Percentiles rank a stretch among this genome's conserved stretches.
phyloP scores from a whole-genome alignment of 2,329 filamentous ascomycete genomes.

The Fusarium piperis region DNA sequence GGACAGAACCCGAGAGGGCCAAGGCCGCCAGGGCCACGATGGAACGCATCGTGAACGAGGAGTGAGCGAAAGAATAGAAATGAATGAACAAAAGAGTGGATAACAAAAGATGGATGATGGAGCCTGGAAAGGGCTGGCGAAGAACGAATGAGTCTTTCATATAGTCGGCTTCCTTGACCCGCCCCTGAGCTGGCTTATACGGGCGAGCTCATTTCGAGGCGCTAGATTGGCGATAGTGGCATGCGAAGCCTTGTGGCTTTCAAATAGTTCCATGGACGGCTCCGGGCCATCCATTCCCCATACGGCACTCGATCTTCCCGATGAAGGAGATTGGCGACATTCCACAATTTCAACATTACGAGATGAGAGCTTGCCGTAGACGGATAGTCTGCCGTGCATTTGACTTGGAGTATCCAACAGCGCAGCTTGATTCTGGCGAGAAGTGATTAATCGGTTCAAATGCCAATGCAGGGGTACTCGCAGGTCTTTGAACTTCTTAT shows the following conservation, averaged over 20 bases:
- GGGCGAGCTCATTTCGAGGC: not conserved
- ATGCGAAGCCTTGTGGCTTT: slow-evolving; percentile 1
- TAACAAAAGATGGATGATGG: not conserved
- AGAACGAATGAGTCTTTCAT: not conserved
- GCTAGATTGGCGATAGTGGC: not conserved
- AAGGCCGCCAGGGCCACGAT: slow-evolving; percentile 6
- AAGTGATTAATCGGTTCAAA: not conserved
- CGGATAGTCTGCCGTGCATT: not conserved
- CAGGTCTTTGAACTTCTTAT: not conserved
- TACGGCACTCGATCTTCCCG: not conserved
- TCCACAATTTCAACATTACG: not conserved
- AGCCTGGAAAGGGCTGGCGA: not conserved
- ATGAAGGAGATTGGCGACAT: not conserved
- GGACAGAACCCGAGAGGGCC: slow-evolving; percentile 3
- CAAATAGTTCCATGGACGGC: not conserved
- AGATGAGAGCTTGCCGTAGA: not conserved
- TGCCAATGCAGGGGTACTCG: not conserved
- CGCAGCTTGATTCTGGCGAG: not conserved
- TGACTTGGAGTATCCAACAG: not conserved
- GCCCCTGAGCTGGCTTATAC: not conserved
- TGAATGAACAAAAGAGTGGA: not conserved
- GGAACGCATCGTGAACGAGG: slow-evolving; percentile 6
- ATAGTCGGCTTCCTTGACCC: not conserved
- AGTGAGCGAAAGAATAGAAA: not conserved
- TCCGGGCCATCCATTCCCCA: not conserved